phyloP scores from a whole-genome alignment of 148 eudicot species.

The Linanthus parryae region DNA sequence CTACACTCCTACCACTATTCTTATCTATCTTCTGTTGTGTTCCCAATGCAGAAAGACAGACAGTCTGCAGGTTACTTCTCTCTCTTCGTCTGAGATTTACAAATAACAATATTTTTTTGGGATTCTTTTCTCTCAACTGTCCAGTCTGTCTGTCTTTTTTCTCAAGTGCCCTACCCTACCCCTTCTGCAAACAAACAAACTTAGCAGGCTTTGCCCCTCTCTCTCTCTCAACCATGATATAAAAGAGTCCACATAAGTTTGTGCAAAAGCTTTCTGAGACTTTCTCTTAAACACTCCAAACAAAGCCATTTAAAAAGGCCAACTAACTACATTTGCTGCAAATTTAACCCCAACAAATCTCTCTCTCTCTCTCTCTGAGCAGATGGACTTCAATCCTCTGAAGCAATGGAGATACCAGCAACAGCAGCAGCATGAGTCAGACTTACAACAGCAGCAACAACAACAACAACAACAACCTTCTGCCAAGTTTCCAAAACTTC shows the following conservation, averaged over 20 bases:
- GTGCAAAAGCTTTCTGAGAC: constrained; percentile 3
- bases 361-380: constrained; percentile 16
- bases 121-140: constrained; percentile 10
- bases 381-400: constrained; percentile 56
- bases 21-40: background rate
- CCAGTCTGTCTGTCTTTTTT: constrained; percentile 17
- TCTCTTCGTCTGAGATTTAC: constrained; percentile 1
- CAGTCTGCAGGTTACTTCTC: constrained; percentile 12
- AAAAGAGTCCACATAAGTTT: background rate
- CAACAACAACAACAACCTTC: constrained; percentile 10
- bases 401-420: constrained; percentile 73
- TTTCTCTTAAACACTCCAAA: background rate
- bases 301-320: background rate
- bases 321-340: background rate
- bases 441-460: constrained; percentile 26
- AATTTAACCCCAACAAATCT: background rate
- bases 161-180: constrained; percentile 10
- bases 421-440: constrained; percentile 41
- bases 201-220: background rate
- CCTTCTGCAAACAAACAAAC: constrained; percentile 9
- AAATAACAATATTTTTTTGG: background rate
- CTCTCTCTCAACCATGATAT: background rate
- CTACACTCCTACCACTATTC: too few relatives aligned
- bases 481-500: constrained; percentile 50
- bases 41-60: constrained; percentile 16